Conservation (phyloP, 352 stramenopile genomes). For the Phytophthora pinifolia region DNA sequence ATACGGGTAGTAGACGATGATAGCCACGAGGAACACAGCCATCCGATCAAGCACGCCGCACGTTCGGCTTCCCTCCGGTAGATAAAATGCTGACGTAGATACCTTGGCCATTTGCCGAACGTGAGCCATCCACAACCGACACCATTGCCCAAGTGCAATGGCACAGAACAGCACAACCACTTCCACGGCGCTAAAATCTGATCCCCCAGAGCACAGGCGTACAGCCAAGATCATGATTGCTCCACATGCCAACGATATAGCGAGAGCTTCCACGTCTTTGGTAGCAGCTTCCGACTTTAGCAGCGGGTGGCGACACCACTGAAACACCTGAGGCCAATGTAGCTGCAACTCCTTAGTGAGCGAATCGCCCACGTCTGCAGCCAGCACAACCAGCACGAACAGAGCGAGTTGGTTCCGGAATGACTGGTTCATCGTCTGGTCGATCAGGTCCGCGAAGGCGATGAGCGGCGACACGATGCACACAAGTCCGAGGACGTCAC, state of each 20-base stretch:
- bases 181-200: slow-evolving; percentile 34
- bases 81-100: slow-evolving; percentile 47
- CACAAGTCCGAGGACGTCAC: slow-evolving; percentile 43
- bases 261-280: slow-evolving; percentile 33
- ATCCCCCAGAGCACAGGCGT: slow-evolving; percentile 19
- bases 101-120: slow-evolving; percentile 49
- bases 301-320: slow-evolving; percentile 17
- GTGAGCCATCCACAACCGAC: slow-evolving; percentile 34
- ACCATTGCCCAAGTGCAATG: slow-evolving; percentile 42
- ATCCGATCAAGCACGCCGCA: slow-evolving; percentile 49
- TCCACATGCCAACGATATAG: slow-evolving; percentile 34
- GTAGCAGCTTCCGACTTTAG: slow-evolving; percentile 29
- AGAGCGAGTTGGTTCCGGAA: slow-evolving; percentile 45
- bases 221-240: slow-evolving; percentile 38
- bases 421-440: slow-evolving; percentile 32
- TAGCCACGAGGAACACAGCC: slow-evolving; percentile 43
- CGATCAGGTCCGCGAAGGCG: slow-evolving; percentile 43
- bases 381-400: slow-evolving; percentile 49
- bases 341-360: slow-evolving; percentile 26
- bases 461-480: slow-evolving; percentile 44
- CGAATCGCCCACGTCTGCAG: slow-evolving; percentile 41
- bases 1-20: slow-evolving; percentile 55
- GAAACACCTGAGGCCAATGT: slow-evolving; percentile 28
- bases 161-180: slow-evolving; percentile 43
- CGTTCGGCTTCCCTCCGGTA: slow-evolving; percentile 27